Percentiles rank a stretch among this genome's conserved stretches.
Conservation (phyloP, 1,284 basidiomycete species). For the Trichosporon asahii region DNA sequence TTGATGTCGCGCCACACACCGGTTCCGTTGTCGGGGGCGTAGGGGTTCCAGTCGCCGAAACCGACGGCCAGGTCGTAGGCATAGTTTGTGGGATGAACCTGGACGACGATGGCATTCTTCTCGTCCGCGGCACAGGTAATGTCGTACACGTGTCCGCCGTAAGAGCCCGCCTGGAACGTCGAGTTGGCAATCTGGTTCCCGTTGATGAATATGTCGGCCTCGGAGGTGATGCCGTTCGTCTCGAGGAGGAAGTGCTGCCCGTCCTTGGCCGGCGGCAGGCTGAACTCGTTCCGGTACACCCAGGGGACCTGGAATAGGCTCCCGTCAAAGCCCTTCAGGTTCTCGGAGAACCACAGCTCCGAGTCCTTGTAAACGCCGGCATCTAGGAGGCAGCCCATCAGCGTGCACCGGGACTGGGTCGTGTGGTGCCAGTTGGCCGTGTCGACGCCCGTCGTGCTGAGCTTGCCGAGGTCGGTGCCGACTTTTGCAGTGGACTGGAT, state of each 20-base stretch:
- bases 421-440: not conserved
- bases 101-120: not conserved
- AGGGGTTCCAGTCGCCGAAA: constrained; percentile 7
- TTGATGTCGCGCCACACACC: constrained; percentile 6
- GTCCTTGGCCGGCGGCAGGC: not conserved
- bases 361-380: not conserved
- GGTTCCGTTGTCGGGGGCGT: not conserved
- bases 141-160: not conserved
- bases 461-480: not conserved
- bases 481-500: not conserved
- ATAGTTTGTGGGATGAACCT: not conserved
- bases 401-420: not conserved
- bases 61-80: not conserved
- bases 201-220: not conserved
- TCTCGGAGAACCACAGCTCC: constrained; percentile 2
- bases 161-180: not conserved
- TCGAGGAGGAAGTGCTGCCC: not conserved
- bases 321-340: not conserved
- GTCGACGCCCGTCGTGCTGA: not conserved
- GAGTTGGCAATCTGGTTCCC: not conserved
- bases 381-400: not conserved
- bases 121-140: not conserved
- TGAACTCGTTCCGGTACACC: not conserved
- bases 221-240: not conserved
- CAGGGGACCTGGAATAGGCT: not conserved